These are phyloP conservation scores for Cyclanthera cordifolia DNA, from an alignment of 306 rosid species.

Conservation along the genomic window DNA sequence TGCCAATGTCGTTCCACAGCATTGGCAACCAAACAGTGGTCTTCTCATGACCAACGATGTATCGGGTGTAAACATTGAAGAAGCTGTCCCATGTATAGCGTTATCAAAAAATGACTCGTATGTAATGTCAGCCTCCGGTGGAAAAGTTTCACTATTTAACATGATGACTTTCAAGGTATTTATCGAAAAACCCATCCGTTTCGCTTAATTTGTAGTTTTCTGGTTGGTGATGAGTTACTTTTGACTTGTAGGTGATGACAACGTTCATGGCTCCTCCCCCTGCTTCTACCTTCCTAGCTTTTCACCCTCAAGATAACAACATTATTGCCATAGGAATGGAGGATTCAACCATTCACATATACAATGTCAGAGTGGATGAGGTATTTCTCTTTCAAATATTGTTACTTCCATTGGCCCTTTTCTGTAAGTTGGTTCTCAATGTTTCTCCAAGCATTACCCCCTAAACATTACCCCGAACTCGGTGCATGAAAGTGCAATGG, in stretches of 20 bases:
- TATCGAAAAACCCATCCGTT: neutral
- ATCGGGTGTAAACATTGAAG: constrained; percentile 75
- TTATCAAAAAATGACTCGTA: constrained; percentile 81
- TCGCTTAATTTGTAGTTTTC: constrained; percentile 5
- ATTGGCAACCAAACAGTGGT: constrained; percentile 85
- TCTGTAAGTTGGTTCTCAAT: neutral
- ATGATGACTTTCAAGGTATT: constrained; percentile 73
- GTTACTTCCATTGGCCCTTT: neutral
- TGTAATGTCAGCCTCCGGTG: constrained; percentile 81
- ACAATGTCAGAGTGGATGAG: constrained; percentile 71
- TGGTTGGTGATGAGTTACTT: constrained; percentile 15
- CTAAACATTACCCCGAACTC: neutral
- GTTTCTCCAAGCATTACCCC: neutral
- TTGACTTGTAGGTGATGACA: constrained; percentile 62
- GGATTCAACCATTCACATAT: constrained; percentile 74
- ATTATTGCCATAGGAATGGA: constrained; percentile 90
- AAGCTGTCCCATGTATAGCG: constrained; percentile 76
- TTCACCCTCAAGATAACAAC: constrained; percentile 84
- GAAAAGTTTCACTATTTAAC: constrained; percentile 71
- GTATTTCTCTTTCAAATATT: constrained; percentile 24
- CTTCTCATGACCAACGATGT: constrained; percentile 73
- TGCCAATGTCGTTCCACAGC: constrained; percentile 64
- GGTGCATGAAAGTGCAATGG: neutral
- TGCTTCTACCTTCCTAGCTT: constrained; percentile 64
- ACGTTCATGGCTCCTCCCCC: constrained; percentile 75